These are phyloP conservation scores for Nicotiana rustica DNA, from an alignment of 305 asterid genomes.

Conservation along the genomic window DNA sequence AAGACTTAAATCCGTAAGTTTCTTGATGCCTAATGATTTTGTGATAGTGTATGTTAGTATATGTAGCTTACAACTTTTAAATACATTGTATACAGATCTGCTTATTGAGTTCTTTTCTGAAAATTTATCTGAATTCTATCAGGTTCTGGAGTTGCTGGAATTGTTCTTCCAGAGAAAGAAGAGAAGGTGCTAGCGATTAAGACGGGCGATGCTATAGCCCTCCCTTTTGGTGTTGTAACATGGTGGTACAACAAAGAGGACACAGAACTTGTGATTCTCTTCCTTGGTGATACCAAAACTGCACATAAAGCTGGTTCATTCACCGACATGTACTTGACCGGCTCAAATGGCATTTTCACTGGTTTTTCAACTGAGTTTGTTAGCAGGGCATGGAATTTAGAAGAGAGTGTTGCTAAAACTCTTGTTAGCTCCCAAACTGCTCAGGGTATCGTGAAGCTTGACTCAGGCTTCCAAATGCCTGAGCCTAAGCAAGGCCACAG, in stretches of 20 bases:
- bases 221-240: conserved; percentile 82
- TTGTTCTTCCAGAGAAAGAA: conserved; percentile 75
- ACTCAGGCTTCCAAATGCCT: conserved; percentile 65
- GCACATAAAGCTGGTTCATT: conserved; percentile 73
- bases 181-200: conserved; percentile 79
- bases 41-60: neutral
- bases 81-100: neutral
- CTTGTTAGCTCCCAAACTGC: conserved; percentile 60
- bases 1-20: neutral
- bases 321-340: conserved; percentile 73
- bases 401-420: conserved; percentile 61
- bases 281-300: conserved; percentile 75
- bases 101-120: neutral
- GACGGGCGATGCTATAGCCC: conserved; percentile 77
- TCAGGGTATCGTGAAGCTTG: conserved; percentile 66
- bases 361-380: conserved; percentile 87
- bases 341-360: conserved; percentile 75
- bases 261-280: conserved; percentile 69
- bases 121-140: neutral
- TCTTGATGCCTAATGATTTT: neutral
- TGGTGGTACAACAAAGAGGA: conserved; percentile 84
- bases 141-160: conserved; percentile 72
- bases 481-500: conserved; percentile 64
- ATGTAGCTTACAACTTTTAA: too few species aligned
- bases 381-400: conserved; percentile 77